Evolutionary conservation across 75 land plant genomes (phyloP).

Genomic region (Sequoiadendron giganteum): DNA sequence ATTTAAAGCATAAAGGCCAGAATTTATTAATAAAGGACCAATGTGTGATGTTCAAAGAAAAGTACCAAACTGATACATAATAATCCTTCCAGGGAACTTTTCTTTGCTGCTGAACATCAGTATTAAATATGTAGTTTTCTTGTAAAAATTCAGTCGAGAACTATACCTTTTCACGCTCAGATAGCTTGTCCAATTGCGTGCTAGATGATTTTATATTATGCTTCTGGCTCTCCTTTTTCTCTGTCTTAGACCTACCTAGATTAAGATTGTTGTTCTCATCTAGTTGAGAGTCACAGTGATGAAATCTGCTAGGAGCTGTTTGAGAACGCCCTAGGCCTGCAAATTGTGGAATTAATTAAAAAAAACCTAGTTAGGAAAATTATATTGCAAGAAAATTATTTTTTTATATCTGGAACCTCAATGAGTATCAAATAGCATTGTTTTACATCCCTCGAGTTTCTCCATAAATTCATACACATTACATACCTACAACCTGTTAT

Average conservation of each 20-base stretch:
- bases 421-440: not conserved
- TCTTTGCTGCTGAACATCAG: not conserved
- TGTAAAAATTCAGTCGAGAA: not conserved
- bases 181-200: constrained; percentile 48
- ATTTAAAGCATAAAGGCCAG: not conserved
- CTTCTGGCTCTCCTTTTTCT: constrained; percentile 32
- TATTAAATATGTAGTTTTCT: not conserved
- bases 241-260: constrained; percentile 42
- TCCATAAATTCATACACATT: not conserved
- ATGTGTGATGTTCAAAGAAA: not conserved
- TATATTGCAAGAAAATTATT: not conserved
- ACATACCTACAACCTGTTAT: not conserved
- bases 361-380: not conserved
- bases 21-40: not conserved
- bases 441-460: not conserved
- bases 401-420: not conserved
- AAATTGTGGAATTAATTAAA: not conserved
- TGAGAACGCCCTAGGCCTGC: constrained; percentile 9
- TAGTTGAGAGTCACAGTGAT: not conserved
- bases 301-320: constrained; percentile 8
- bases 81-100: not conserved
- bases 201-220: constrained; percentile 9
- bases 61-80: not conserved
- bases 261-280: constrained; percentile 19
- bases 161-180: constrained; percentile 58